phyloP scores from a whole-genome alignment of 805 yeast genomes.

The Maudiozyma bulderi region DNA sequence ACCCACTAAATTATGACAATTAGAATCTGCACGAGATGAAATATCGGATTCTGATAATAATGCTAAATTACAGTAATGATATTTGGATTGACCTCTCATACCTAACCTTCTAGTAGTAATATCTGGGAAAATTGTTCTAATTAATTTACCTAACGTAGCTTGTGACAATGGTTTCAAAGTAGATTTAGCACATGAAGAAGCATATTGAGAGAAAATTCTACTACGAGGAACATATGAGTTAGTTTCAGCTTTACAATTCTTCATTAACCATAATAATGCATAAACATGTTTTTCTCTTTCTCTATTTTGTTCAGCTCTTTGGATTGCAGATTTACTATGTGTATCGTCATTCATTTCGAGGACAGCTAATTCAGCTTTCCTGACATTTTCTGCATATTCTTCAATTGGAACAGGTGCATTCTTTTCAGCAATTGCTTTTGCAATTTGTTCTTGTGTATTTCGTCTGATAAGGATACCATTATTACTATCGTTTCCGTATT shows the following conservation, averaged over 20 bases:
- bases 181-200: conserved; percentile 42
- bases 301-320: conserved; percentile 26
- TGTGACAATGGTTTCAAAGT: conserved; percentile 53
- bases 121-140: conserved; percentile 52
- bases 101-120: conserved; percentile 71
- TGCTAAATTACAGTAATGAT: conserved; percentile 73
- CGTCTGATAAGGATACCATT: conserved; percentile 2
- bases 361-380: conserved; percentile 30
- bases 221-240: conserved; percentile 53
- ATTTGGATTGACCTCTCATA: conserved; percentile 66
- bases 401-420: conserved; percentile 29
- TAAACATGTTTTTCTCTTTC: conserved; percentile 64
- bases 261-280: conserved; percentile 71
- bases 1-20: not conserved
- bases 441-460: conserved; percentile 20
- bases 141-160: conserved; percentile 68
- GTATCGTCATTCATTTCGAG: conserved; percentile 21
- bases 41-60: conserved; percentile 16
- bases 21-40: not conserved
- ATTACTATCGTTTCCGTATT: not conserved
- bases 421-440: conserved; percentile 20
- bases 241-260: conserved; percentile 42
- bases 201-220: conserved; percentile 56
- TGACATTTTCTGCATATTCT: conserved; percentile 35
- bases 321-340: conserved; percentile 19